Percentiles rank a stretch among this genome's conserved stretches.
These are phyloP conservation scores for Dissoconium aciculare DNA, from an alignment of 2,329 filamentous ascomycete species.

Conservation along the genomic window DNA sequence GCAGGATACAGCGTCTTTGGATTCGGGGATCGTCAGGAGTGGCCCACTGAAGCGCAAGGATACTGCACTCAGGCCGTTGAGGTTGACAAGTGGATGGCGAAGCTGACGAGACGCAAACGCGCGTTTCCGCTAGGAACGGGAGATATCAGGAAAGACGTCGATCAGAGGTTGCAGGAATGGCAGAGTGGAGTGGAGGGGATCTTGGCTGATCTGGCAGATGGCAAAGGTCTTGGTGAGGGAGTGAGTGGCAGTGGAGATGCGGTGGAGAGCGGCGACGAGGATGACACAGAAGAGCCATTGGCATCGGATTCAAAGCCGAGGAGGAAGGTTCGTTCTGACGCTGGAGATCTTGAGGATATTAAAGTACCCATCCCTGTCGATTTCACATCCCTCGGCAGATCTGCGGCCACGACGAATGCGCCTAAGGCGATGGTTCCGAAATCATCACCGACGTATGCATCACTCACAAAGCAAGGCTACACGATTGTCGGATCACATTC, in stretches of 20 bases:
- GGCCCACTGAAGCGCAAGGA: constrained; percentile 78
- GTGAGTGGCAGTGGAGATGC: constrained; percentile 70
- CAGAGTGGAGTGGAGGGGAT: constrained; percentile 56
- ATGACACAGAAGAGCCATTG: constrained; percentile 29
- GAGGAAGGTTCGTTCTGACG: no score
- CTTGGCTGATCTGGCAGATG: constrained; percentile 42
- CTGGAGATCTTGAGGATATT: constrained; percentile 78
- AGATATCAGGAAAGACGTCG: constrained; percentile 55
- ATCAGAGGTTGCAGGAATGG: constrained; percentile 61
- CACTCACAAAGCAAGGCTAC: constrained; percentile 93
- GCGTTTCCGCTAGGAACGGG: constrained; percentile 81
- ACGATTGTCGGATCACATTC: constrained; percentile 90
- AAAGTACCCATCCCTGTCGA: constrained; percentile 57
- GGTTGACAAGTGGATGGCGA: constrained; percentile 94
- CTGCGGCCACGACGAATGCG: constrained; percentile 31
- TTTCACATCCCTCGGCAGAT: constrained; percentile 59
- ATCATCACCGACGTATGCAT: constrained; percentile 71
- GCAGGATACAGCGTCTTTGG: constrained; percentile 89
- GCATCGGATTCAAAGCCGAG: constrained; percentile 11
- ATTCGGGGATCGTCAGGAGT: constrained; percentile 78
- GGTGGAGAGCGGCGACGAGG: constrained; percentile 68
- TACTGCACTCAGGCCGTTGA: constrained; percentile 89
- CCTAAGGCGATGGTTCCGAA: constrained; percentile 90
- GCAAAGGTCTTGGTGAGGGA: constrained; percentile 46
- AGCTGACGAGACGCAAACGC: constrained; percentile 69